Percentiles rank a stretch among this genome's conserved stretches.
These are phyloP conservation scores for Neoboletus magnificus DNA, from an alignment of 768 basidiomycete genomes.

Conservation along the genomic window DNA sequence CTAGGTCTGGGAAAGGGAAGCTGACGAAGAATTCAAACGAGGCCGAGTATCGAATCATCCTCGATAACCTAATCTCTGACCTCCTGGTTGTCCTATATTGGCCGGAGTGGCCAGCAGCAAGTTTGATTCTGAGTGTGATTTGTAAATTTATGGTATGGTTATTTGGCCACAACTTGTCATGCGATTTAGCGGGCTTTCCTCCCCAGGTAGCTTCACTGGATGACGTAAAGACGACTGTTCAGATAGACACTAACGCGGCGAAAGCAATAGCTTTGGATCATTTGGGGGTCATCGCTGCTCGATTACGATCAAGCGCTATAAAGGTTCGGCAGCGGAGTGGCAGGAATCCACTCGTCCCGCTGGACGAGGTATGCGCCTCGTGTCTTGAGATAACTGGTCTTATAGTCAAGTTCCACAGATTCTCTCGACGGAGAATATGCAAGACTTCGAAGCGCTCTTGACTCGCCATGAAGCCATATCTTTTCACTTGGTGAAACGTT, in stretches of 20 bases:
- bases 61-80: slow-evolving; percentile 89
- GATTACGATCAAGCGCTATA: slow-evolving; percentile 59
- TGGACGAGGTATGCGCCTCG: slow-evolving; percentile 62
- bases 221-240: slow-evolving; percentile 65
- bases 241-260: slow-evolving; percentile 75
- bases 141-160: slow-evolving; percentile 78
- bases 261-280: slow-evolving; percentile 92
- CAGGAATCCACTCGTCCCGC: slow-evolving; percentile 44
- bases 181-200: not conserved
- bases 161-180: not conserved
- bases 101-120: slow-evolving; percentile 97
- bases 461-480: slow-evolving; percentile 62
- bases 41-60: slow-evolving; percentile 88
- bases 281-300: slow-evolving; percentile 87
- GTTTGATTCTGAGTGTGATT: slow-evolving; percentile 72
- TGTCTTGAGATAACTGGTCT: not conserved
- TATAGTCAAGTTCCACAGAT: slow-evolving; percentile 38
- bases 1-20: slow-evolving; percentile 82
- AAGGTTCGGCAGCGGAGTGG: slow-evolving; percentile 33
- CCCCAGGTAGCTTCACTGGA: slow-evolving; percentile 75
- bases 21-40: slow-evolving; percentile 89
- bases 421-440: slow-evolving; percentile 45
- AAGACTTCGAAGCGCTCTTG: slow-evolving; percentile 57
- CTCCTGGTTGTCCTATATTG: slow-evolving; percentile 84
- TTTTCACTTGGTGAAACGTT: slow-evolving; percentile 63